Percentiles rank a stretch among this genome's conserved stretches.
Conservation (phyloP, 1,139 yeast species). For the Yamadazyma blattariae region DNA sequence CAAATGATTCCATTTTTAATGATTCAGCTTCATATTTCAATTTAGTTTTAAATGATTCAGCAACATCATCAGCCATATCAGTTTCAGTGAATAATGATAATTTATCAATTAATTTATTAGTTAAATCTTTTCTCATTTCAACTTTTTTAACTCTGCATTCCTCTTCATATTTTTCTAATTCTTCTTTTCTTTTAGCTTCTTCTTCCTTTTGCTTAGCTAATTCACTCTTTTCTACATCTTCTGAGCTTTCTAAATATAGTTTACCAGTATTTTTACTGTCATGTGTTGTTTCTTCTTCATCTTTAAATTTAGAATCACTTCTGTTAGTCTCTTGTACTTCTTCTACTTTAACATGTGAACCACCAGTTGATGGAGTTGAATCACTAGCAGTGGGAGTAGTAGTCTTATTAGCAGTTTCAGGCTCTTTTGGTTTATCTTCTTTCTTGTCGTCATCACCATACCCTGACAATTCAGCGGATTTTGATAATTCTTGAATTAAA, state of each 20-base stretch:
- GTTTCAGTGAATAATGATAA: slow-evolving; percentile 83
- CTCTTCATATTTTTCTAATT: slow-evolving; percentile 74
- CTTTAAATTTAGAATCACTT: not conserved
- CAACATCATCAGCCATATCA: slow-evolving; percentile 66
- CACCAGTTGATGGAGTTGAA: not conserved
- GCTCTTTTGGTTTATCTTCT: not conserved
- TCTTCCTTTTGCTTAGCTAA: slow-evolving; percentile 40
- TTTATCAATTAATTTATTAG: slow-evolving; percentile 61
- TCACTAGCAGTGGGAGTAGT: no score
- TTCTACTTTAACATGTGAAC: not conserved
- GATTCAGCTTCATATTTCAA: slow-evolving; percentile 81
- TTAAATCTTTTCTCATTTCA: slow-evolving; percentile 66
- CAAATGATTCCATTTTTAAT: slow-evolving; percentile 91
- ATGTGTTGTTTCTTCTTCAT: not conserved
- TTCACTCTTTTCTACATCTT: slow-evolving; percentile 7
- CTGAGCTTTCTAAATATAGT: slow-evolving; percentile 12
- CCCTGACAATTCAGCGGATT: slow-evolving; percentile 53
- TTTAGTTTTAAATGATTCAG: slow-evolving; percentile 65
- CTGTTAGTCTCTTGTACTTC: no score
- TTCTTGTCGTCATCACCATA: slow-evolving; percentile 18
- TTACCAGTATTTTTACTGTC: slow-evolving; percentile 1
- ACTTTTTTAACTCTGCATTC: slow-evolving; percentile 71
- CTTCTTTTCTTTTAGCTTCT: slow-evolving; percentile 51
- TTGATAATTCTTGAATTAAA: slow-evolving; percentile 56
- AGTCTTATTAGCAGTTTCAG: not conserved